Percentiles rank a stretch among this genome's conserved stretches.
phyloP scores from a whole-genome alignment of 176 grass and related monocot genomes.

The Carex myosuroides region DNA sequence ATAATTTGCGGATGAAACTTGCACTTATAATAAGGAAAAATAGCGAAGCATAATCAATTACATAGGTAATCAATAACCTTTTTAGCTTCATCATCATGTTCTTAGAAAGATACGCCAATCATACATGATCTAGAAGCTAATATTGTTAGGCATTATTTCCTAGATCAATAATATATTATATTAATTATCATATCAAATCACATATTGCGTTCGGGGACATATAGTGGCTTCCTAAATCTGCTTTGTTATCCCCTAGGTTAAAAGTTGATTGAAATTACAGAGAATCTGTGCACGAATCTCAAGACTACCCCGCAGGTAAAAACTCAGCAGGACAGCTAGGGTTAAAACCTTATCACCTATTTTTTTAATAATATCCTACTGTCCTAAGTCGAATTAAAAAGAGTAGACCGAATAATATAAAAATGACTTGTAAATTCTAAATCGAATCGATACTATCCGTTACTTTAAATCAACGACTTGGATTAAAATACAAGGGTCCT shows the following conservation, averaged over 20 bases:
- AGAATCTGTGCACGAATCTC: conserved; percentile 15
- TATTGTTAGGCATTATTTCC: neutral
- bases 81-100: neutral
- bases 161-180: neutral
- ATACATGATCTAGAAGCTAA: neutral
- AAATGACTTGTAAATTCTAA: too few relatives aligned
- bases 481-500: too few relatives aligned
- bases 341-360: neutral
- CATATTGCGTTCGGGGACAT: neutral
- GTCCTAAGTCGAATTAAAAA: too few relatives aligned
- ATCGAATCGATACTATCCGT: too few relatives aligned
- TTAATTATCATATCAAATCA: neutral
- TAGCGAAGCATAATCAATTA: neutral
- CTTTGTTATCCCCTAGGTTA: neutral
- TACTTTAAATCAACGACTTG: too few relatives aligned
- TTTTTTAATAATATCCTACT: too few relatives aligned
- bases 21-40: neutral
- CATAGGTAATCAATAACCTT: conserved; percentile 2
- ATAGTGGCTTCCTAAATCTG: neutral
- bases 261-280: conserved; percentile 4
- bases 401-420: too few relatives aligned
- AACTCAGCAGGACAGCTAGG: neutral
- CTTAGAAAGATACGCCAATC: neutral
- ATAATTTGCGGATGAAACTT: neutral
- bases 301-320: neutral